phyloP scores from a whole-genome alignment of 768 basidiomycete genomes.

The Lactarius trivialis region DNA sequence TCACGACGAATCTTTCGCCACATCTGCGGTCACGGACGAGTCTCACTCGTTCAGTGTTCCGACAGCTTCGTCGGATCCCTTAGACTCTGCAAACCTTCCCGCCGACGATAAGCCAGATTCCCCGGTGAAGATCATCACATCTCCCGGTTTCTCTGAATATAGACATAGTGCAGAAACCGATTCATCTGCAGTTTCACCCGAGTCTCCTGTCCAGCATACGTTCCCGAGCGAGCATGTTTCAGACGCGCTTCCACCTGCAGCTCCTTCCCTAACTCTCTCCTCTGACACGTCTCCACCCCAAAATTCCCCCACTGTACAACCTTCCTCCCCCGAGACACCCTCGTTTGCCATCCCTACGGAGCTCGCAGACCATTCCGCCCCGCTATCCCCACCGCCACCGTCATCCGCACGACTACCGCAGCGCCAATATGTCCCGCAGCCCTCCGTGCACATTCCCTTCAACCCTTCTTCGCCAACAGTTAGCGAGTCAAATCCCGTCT shows the following conservation, averaged over 20 bases:
- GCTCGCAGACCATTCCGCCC: constrained; percentile 12
- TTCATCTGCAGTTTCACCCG: constrained; percentile 7
- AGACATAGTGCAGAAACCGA: constrained; percentile 39
- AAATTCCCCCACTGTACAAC: background rate
- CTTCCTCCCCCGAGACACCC: constrained; percentile 14
- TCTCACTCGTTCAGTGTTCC: background rate
- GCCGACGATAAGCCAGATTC: constrained; percentile 20
- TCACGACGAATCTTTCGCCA: background rate
- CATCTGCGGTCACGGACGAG: background rate
- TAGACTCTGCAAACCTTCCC: constrained; percentile 36
- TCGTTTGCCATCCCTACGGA: constrained; percentile 2
- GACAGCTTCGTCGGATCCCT: constrained; percentile 30
- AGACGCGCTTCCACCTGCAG: background rate
- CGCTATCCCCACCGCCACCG: constrained; percentile 16
- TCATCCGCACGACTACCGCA: constrained; percentile 21
- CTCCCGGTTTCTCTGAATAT: constrained; percentile 42
- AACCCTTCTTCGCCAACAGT: constrained; percentile 1
- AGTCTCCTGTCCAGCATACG: constrained; percentile 26
- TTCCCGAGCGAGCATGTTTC: constrained; percentile 18
- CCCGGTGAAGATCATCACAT: constrained; percentile 14
- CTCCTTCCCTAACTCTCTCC: constrained; percentile 27
- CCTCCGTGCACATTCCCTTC: constrained; percentile 11
- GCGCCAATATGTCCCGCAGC: constrained; percentile 16
- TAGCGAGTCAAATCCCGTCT: constrained; percentile 18
- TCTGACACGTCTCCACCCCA: constrained; percentile 10